Evolutionary conservation across 345 rosid species (phyloP), one percentile per base, ranked within the genome.

Genomic region (Pistacia vera): DNA sequence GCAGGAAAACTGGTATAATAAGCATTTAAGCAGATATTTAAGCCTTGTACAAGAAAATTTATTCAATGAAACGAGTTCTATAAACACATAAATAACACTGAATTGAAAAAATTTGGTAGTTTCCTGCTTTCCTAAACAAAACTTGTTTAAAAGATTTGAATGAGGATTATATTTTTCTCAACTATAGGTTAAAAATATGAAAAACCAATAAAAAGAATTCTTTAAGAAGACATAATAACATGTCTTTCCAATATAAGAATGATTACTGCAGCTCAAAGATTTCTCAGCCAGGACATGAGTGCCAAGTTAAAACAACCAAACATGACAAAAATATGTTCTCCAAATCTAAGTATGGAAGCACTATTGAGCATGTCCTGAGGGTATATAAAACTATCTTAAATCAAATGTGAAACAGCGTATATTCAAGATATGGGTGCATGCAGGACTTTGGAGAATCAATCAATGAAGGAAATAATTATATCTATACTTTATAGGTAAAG

Each of bases 1-100:
- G 88, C 82, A 81, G 58, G 69, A 77, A 25, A 74, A 72, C 75
- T 68, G 14, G 59, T 74, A 63, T 28, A 72, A 74, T 65, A 48
- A 33, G 69, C 59, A 54, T 41, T 41, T 41, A 41, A 41, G 46
- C 46, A 36, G 14, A 77, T 17, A 69, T 65, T 57, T 76, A 78
- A 49, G 28, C 69, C 57, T 18, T 52, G 28, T 60, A 66, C 68
- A 35, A 36, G 48, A 11, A 30, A 18, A 75, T 38, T 46, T 51
- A 56, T 55, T 44, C 41, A 33, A 73, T 11, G 28, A 77, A 71
- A 69, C 46, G 17, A 44, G 20, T 12, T 63, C 41, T 5, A 68
- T 41, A 74, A 54, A 67, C 30, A 25, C 60, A 62, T 49, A 35
- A 22, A 12, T 30, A 41, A 72, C 51, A 65, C 46, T 36, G 25